Conservation (phyloP, 768 basidiomycete genomes). For the Goffeauzyma gilvescens region DNA sequence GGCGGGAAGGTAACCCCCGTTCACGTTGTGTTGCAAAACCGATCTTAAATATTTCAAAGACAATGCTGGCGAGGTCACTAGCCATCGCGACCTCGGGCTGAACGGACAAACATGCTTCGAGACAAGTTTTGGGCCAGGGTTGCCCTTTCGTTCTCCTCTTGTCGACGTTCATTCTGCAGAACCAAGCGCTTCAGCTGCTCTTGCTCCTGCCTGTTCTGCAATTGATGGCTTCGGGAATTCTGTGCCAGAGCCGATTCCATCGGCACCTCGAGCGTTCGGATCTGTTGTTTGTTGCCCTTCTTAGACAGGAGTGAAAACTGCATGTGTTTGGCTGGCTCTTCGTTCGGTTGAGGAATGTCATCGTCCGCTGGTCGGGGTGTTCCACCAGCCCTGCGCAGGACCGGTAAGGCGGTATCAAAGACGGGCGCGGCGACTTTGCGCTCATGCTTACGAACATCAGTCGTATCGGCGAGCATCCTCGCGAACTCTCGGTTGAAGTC, state of each 20-base stretch:
- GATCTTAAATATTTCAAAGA: no score
- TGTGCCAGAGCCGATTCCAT: slow-evolving; percentile 69
- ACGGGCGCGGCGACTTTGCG: slow-evolving; percentile 67
- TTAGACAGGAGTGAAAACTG: slow-evolving; percentile 83
- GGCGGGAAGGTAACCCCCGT: no score
- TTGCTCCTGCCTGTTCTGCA: slow-evolving; percentile 88
- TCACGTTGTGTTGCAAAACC: no score
- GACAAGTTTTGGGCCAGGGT: slow-evolving; percentile 19
- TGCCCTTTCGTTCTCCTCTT: slow-evolving; percentile 24
- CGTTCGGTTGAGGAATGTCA: slow-evolving; percentile 27
- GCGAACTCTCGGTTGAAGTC: slow-evolving; percentile 92
- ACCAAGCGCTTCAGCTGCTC: slow-evolving; percentile 88
- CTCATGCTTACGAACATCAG: slow-evolving; percentile 70
- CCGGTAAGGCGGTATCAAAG: slow-evolving; percentile 69
- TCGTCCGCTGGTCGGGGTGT: slow-evolving; percentile 40
- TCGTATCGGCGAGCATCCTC: slow-evolving; percentile 77
- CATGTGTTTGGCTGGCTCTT: slow-evolving; percentile 41
- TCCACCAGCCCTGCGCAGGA: slow-evolving; percentile 22
- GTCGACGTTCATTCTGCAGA: slow-evolving; percentile 30
- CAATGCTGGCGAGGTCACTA: no score
- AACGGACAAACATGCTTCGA: no score
- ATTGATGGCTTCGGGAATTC: slow-evolving; percentile 74
- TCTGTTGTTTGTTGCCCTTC: slow-evolving; percentile 78
- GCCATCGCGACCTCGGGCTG: no score
- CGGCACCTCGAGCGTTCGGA: slow-evolving; percentile 74